Evolutionary conservation across 1,284 basidiomycete genomes (phyloP), one percentile per base, ranked within the genome.

Genomic region (Phylloboletellus chloephorus): DNA sequence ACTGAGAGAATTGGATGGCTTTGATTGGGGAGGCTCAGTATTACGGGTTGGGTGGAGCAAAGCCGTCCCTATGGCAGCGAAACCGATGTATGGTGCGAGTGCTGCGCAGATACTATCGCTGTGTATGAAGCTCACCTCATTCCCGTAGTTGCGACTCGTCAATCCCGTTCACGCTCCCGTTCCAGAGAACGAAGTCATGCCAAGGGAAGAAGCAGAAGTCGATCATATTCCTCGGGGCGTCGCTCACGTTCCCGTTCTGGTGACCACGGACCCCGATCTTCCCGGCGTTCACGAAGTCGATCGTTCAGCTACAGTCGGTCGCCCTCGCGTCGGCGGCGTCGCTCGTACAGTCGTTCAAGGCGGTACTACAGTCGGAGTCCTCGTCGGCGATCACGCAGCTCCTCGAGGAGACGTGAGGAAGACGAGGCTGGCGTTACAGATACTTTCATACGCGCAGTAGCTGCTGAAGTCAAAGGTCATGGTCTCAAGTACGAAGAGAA

Each of bases 1-100:
- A 2, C 70, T 95, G 13, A 79, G 82, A 16, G 84, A 94, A 56
- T 76, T 88, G 37, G 94, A 98, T 54, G 93, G 93, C 0, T 82
- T 82, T 45, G 87, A 92, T 36, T 98, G 93, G 93, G 88, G 86
- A 43, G 93, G 91, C 0, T 84, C 74, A 26, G 62, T 88, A 17
- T 66, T 98, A 13, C 76, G 88, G 19, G 85, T 94, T 11, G 89
- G 91, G 13, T 98, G 95, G 94, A 94, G 93, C 53, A 98, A 97
- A 63, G 85, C 90, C 2, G 88, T 98, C 12, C 84, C 90, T 6
- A 69, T 95, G 38, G 91, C 88, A 11, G 66, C 73, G 0, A 82
- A 81, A 56, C 74, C 93, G 1, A 68, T 86, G 51, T 96, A 88
- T 67, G 79, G 93, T 95, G 48, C 51, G 81, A 15, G 7, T 36